These are phyloP conservation scores for Rhizophagus clarus DNA, from an alignment of 192 early-diverging fungal species.

Conservation along the genomic window DNA sequence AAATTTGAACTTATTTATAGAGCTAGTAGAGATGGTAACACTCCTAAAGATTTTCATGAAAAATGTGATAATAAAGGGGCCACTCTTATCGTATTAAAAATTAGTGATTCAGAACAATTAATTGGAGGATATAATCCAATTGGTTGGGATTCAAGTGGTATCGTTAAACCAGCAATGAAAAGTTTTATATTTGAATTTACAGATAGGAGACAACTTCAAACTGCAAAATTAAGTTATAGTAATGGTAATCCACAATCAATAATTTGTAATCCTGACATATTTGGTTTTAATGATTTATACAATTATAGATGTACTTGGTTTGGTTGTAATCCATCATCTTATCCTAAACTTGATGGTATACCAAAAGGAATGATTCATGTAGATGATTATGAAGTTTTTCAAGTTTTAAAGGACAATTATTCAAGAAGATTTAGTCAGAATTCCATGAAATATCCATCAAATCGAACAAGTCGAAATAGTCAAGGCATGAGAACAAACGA, in stretches of 20 bases:
- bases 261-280: background rate
- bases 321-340: too few relatives aligned
- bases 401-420: too few relatives aligned
- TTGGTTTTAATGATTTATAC: too few relatives aligned
- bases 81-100: background rate
- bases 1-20: too few relatives aligned
- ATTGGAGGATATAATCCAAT: background rate
- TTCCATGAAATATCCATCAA: too few relatives aligned
- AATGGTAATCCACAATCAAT: background rate
- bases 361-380: too few relatives aligned
- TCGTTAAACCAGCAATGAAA: background rate
- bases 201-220: background rate
- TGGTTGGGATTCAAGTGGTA: background rate
- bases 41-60: background rate
- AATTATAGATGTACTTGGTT: too few relatives aligned
- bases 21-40: background rate
- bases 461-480: too few relatives aligned
- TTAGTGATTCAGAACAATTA: background rate
- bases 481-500: too few relatives aligned
- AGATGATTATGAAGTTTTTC: too few relatives aligned
- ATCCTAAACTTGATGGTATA: too few relatives aligned
- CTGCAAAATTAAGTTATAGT: background rate
- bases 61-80: background rate
- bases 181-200: background rate
- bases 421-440: too few relatives aligned